Evolutionary conservation across 2,329 filamentous ascomycete species (phyloP).

Genomic region (Tolypocladium paradoxum): DNA sequence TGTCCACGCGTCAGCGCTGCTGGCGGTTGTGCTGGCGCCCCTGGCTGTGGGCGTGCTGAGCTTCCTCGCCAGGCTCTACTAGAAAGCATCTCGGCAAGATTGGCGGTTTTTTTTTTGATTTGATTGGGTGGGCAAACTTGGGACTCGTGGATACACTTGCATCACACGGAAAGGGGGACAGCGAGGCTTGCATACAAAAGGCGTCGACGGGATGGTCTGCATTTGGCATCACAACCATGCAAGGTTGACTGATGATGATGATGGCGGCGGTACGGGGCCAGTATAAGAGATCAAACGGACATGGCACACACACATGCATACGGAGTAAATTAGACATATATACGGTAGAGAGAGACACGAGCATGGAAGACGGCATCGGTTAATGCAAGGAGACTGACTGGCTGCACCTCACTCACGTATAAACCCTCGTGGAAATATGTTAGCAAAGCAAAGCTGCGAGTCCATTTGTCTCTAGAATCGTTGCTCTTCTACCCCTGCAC

Average conservation of each 20-base stretch:
- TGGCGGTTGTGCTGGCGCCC: constrained; percentile 13
- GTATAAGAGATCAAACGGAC: neutral
- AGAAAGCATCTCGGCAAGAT: neutral
- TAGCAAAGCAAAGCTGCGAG: neutral
- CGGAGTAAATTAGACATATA: too few species aligned
- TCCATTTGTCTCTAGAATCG: neutral
- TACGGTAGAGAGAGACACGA: neutral
- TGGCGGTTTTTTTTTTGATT: neutral
- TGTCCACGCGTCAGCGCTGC: constrained; percentile 9
- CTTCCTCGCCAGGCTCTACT: constrained; percentile 8
- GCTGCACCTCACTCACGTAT: neutral
- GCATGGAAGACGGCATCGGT: neutral
- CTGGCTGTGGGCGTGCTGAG: constrained; percentile 14
- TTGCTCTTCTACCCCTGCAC: neutral
- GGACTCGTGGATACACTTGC: neutral
- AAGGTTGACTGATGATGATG: neutral
- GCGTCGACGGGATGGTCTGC: neutral
- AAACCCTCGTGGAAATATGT: neutral
- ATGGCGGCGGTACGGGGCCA: too few species aligned
- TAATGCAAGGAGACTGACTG: neutral
- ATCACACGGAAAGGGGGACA: neutral
- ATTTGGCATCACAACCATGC: neutral
- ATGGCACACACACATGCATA: neutral
- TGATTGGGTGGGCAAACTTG: neutral
- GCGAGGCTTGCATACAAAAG: neutral